A percentile compares a stretch with the other conserved stretches of the same genome.
Conservation (phyloP, 345 rosid species). For the Nephelium lappaceum region DNA sequence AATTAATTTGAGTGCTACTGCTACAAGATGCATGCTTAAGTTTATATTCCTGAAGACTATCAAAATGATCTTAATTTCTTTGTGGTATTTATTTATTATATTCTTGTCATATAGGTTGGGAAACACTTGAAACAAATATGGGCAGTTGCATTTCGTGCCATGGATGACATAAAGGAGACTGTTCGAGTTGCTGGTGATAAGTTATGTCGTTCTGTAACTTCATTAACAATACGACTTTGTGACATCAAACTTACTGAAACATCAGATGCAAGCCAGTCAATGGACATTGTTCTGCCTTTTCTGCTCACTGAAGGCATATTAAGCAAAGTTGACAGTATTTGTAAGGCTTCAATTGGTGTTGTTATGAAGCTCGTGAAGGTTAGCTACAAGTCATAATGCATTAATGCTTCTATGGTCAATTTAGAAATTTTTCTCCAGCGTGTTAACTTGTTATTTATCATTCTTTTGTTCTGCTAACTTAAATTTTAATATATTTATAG, state of each 20-base stretch:
- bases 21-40: background rate
- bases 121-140: slow-evolving; percentile 81
- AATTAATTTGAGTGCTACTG: background rate
- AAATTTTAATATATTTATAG: background rate
- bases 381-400: slow-evolving; percentile 12
- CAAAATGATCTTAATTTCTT: background rate
- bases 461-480: background rate
- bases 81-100: slow-evolving; percentile 12
- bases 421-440: slow-evolving; percentile 9
- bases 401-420: background rate
- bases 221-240: slow-evolving; percentile 86
- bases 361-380: slow-evolving; percentile 99
- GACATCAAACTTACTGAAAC: slow-evolving; percentile 82
- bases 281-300: slow-evolving; percentile 82
- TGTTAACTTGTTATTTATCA: background rate
- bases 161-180: slow-evolving; percentile 99
- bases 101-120: slow-evolving; percentile 52
- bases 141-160: slow-evolving; percentile 89
- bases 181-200: slow-evolving; percentile 95
- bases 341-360: slow-evolving; percentile 91
- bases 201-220: slow-evolving; percentile 71
- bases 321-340: slow-evolving; percentile 83
- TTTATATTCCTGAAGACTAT: background rate
- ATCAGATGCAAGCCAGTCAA: slow-evolving; percentile 72
- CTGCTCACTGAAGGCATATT: slow-evolving; percentile 90